Conservation (phyloP, 192 early-diverging fungal species). For the Coemansia sp. region DNA sequence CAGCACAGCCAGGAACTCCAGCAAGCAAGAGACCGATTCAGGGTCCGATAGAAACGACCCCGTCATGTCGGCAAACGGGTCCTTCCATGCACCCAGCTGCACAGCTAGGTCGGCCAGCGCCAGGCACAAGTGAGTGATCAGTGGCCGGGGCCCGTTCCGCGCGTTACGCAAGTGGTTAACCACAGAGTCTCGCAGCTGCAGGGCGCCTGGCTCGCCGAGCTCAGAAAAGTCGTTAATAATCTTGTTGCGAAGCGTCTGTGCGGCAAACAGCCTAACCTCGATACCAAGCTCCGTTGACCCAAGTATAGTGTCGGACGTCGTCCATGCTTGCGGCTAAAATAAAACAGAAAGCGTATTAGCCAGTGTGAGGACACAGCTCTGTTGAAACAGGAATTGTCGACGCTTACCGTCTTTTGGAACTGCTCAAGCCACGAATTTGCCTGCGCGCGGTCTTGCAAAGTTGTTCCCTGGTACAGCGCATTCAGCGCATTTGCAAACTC, state of each 20-base stretch:
- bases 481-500: slow-evolving; percentile 47
- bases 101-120: slow-evolving; percentile 81
- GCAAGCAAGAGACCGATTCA: slow-evolving; percentile 61
- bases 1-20: slow-evolving; percentile 82
- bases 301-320: slow-evolving; percentile 72
- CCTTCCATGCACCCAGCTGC: slow-evolving; percentile 76
- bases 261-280: slow-evolving; percentile 81
- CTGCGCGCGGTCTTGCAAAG: slow-evolving; percentile 34
- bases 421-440: slow-evolving; percentile 78
- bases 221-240: slow-evolving; percentile 79
- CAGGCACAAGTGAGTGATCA: slow-evolving; percentile 80
- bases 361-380: no score
- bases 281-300: slow-evolving; percentile 53
- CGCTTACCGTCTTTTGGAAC: slow-evolving; percentile 84
- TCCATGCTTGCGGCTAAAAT: slow-evolving; percentile 77
- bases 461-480: slow-evolving; percentile 44
- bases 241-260: slow-evolving; percentile 92
- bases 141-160: slow-evolving; percentile 58
- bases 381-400: not conserved
- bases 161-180: slow-evolving; percentile 62
- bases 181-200: slow-evolving; percentile 75
- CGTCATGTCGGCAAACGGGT: slow-evolving; percentile 75
- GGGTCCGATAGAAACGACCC: slow-evolving; percentile 62
- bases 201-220: slow-evolving; percentile 62
- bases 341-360: not conserved